Evolutionary conservation across 768 basidiomycete species (phyloP).

Genomic region (Mrakia blollopis): DNA sequence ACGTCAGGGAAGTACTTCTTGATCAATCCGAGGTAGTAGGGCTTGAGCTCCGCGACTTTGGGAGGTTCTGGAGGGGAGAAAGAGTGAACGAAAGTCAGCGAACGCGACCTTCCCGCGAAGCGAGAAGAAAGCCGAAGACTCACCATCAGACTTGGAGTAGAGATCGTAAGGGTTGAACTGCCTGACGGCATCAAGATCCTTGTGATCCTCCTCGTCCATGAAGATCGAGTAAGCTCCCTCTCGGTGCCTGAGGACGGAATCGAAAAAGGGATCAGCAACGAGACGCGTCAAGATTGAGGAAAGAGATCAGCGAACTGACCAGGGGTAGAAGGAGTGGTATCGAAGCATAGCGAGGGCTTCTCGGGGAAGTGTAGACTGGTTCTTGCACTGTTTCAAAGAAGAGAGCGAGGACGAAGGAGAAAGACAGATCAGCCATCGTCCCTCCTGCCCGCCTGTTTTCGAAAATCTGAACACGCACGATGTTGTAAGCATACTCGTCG

Average conservation of each 20-base stretch:
- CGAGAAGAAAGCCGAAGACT: background rate
- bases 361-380: constrained; percentile 70
- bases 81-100: background rate
- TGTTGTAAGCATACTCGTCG: constrained; percentile 53
- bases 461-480: constrained; percentile 18
- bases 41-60: constrained; percentile 53
- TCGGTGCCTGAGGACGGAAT: constrained; percentile 58
- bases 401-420: constrained; percentile 38
- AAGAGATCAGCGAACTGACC: background rate
- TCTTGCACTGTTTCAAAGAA: constrained; percentile 82
- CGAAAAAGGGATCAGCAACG: constrained; percentile 45
- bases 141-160: constrained; percentile 73
- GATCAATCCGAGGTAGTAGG: constrained; percentile 79
- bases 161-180: constrained; percentile 93
- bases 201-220: constrained; percentile 58
- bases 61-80: constrained; percentile 54
- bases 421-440: background rate
- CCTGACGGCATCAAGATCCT: constrained; percentile 36
- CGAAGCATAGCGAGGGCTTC: constrained; percentile 88
- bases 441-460: no score
- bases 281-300: background rate
- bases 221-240: constrained; percentile 79
- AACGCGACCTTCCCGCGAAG: background rate
- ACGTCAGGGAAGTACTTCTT: constrained; percentile 76
- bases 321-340: constrained; percentile 89